Evolutionary conservation across 164 flowering plant species (phyloP).

Genomic region (Taxillus chinensis): DNA sequence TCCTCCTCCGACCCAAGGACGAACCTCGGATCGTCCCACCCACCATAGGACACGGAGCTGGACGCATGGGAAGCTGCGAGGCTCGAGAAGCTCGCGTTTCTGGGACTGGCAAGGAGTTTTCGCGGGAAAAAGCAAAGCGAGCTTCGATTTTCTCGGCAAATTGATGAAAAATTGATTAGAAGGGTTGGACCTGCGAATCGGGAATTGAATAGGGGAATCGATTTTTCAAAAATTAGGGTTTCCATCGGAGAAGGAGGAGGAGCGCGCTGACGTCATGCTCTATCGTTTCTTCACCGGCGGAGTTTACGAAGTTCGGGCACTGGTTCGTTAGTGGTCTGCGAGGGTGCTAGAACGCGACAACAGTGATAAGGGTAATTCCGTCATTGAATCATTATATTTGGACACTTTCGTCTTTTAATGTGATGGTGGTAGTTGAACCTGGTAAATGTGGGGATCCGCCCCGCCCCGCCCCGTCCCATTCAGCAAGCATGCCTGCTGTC

Average conservation of each 20-base stretch:
- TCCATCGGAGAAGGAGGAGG: constrained; percentile 13
- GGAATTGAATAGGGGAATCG: constrained; percentile 2
- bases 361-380: no score
- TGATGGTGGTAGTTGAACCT: no score
- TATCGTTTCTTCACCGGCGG: no score
- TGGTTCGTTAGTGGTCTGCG: no score
- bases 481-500: no score
- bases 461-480: no score
- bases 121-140: constrained; percentile 12
- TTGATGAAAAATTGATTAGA: constrained; percentile 16
- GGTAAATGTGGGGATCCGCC: no score
- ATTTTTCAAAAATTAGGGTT: constrained; percentile 11
- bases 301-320: no score
- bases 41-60: constrained; percentile 33
- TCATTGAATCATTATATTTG: no score
- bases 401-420: no score
- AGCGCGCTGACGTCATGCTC: no score
- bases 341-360: no score
- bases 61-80: constrained; percentile 17
- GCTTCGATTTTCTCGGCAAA: constrained; percentile 10
- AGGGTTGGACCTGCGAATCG: constrained; percentile 8
- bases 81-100: constrained; percentile 9
- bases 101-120: constrained; percentile 12
- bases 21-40: constrained; percentile 58
- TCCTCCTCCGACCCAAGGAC: constrained; percentile 15